Conservation (phyloP, 306 rosid species). For the Malus fusca region DNA sequence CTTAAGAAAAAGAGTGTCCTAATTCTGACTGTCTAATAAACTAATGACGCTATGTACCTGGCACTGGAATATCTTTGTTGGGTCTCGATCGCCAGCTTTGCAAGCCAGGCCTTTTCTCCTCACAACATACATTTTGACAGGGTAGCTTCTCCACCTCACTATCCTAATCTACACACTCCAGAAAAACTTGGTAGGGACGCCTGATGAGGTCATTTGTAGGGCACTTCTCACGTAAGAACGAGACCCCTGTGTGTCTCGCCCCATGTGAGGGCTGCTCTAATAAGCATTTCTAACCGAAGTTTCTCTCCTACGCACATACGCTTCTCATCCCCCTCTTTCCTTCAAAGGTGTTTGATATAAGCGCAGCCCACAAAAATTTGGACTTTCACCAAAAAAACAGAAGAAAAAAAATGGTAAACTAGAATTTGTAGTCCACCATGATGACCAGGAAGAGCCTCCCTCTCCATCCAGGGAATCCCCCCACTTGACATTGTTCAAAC, state of each 20-base stretch:
- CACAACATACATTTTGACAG: conserved; percentile 51
- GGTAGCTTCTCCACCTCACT: conserved; percentile 39
- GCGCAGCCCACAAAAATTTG: conserved; percentile 63
- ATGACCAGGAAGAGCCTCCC: conserved; percentile 43
- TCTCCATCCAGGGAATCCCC: conserved; percentile 54
- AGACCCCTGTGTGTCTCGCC: too few species aligned
- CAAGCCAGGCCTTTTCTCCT: conserved; percentile 43
- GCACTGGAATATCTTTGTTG: conserved; percentile 61
- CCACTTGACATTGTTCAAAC: conserved; percentile 17
- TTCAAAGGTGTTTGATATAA: conserved; percentile 32
- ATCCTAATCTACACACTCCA: conserved; percentile 19
- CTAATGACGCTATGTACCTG: conserved; percentile 47
- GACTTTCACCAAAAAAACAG: conserved; percentile 35
- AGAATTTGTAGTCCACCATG: conserved; percentile 37
- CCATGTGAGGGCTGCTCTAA: too few species aligned
- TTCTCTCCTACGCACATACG: conserved; percentile 20
- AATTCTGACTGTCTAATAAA: conserved; percentile 40
- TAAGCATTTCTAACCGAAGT: neutral
- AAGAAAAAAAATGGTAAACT: conserved; percentile 20
- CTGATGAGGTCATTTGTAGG: too few species aligned
- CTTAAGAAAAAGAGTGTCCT: conserved; percentile 18
- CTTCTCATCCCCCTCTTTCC: conserved; percentile 48
- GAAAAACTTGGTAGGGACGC: neutral
- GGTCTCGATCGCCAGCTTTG: conserved; percentile 53
- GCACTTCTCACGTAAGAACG: neutral